Evolutionary conservation across 768 basidiomycete species (phyloP), one percentile per base, ranked within the genome.

Genomic region (Candolleomyces eurysporus): DNA sequence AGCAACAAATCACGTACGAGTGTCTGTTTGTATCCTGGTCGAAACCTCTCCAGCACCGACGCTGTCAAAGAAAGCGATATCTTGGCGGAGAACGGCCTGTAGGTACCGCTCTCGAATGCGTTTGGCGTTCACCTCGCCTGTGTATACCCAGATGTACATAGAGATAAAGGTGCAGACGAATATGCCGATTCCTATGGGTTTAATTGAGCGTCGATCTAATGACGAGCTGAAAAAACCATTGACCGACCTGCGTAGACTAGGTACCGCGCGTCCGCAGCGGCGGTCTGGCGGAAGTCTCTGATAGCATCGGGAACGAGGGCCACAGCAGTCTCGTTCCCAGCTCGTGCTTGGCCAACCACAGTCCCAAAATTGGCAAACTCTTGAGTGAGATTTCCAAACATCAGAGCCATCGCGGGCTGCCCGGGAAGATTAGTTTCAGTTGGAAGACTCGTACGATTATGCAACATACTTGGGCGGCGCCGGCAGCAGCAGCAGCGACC

Each of bases 21-120:
- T 92, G 70, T 92, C 90, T 0, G 91, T 91, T 71, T 92, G 89
- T 63, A 97, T 97, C 48, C 94, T 86, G 9, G 95, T 96, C 0
- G 96, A 90, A 19, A 98, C 89, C 70, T 97, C 96, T 61, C 96
- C 96, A 4, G 95, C 89, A 42, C 96, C 94, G 58, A 96, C 84
- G 19, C 88, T 85, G 71, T 98, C 96, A 69, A 97, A 97, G 76
- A 84, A 97, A 13, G 89, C 87, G 64, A 96, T 88, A 62, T 93
- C 88, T 69, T 97, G 96, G 39, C 93, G 86, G 4, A 98, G 79
- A 14, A 95, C 76, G 3, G 94, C 86, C 59, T 81, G 73, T 13
- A 97, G 84, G 71, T 97, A 97, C 13, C 73, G 78, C 75, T 96
- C 93, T 31, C 96, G 86, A 46, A 97, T 81, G 32, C 95, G 86